Base-by-base conservation (phyloP, 805 yeast species). In the Metschnikowia gelsemii region DNA sequence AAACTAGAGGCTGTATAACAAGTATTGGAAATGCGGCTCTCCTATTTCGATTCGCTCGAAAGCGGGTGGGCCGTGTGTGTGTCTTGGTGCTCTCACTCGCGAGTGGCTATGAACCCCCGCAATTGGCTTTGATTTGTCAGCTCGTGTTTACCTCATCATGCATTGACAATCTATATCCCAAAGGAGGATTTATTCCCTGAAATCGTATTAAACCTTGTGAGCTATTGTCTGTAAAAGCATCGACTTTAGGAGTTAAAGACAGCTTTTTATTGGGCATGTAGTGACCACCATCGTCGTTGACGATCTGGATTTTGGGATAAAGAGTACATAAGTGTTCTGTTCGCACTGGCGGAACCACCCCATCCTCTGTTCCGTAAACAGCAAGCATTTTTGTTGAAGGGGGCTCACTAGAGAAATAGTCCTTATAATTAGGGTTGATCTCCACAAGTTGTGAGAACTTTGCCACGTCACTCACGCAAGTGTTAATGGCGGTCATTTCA, bases 271-370 rank as follows among this genome's bases (percentile, higher is more conserved):
- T 62, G 11, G 69, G 71, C 21, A 67, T 49, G 46, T 51, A 62
- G 49, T 69, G 75, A 4, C 67, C 70, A 2, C 72, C 73, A 6
- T 62, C 68, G 38, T 66, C 68, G 13, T 35, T 47, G 8, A 54
- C 52, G 6, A 46, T 40, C 20, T 35, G 42, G 7, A 27, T 18
- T 7, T 46, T 37, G 5, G 47, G 45, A 36, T 51, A 65, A 5
- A 57, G 38, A 3, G 48, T 36, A 17, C 55, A 50, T 29, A 67
- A 55, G 38, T 49, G 58, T 35, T 48, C 41, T 0, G 68, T 49
- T 36, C 72, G 50, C 16, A 63, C 47, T 3, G 58, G 55, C 1
- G 72, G 65, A 8, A 68, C 70, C 8, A 60, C 56, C 33, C 39
- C 50, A 46, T 69, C 75, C 29, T 50, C 50, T 3, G 51, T 25